Base-by-base conservation (phyloP, 306 rosid genomes). In the Trifolium pratense region DNA sequence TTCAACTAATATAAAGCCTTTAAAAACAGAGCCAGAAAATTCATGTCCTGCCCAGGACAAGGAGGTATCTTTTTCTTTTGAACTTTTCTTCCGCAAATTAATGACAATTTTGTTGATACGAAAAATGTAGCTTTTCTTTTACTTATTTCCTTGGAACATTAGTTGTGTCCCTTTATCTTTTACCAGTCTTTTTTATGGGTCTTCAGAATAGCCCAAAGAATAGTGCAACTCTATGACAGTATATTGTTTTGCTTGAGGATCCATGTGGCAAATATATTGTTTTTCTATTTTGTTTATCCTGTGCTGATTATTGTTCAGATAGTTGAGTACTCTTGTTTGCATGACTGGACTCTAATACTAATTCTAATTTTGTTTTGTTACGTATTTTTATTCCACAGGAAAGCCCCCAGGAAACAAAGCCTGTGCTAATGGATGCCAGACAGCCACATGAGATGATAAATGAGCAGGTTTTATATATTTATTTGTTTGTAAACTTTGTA, bases 1-100 rank as follows among this genome's bases (percentile, higher is more conserved):
- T 80, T 76, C 85, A 70, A 82, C 82, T 66, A 90, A 87, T 73
- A 46, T 82, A 45, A 87, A 84, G 79, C 86, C 90, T 85, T 83
- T 70, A 56, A 74, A 64, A 37, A 53, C 80, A 57, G 87, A 82
- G 72, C 79, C 84, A 49, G 85, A 84, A 43, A 81, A 76, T 80
- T 70, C 65, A 42, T 72, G 67, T 68, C 74, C 80, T 13, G 75
- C 18, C 17, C 81, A 55, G 23, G 82, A 79, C 69, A 73, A 77
- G 16, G 81, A 39, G 84, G 91, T 85, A 72, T 58, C 48, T 65
- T 73, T 58, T 39, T 26, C 65, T 26, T 20, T 40, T 52, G 39
- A 20, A 43, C 64, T 70, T 75, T 45, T 64, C 37, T 63, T 36
- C 9, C 18, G 31, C 25, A 70, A 49, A 60, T 48, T 45, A 61